Evolutionary conservation across 1,139 yeast genomes (phyloP), one percentile per base, ranked within the genome.

Genomic region (Blastobotrys proliferans): DNA sequence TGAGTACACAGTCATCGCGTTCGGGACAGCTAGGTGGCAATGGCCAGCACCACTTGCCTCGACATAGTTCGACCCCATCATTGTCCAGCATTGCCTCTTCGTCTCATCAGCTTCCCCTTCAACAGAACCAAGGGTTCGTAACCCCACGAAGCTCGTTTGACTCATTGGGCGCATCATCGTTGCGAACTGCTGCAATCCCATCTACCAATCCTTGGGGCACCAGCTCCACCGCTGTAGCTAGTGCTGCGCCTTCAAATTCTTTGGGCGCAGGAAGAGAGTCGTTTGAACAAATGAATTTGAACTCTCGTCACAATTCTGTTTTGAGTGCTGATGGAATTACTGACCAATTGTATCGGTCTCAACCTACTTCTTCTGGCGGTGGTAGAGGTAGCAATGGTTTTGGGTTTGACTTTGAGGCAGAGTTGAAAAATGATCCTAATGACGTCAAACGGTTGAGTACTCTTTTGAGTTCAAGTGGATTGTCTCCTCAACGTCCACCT

Each of bases 101-200:
- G 35, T 20, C 30, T 8, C 41, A 30, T 22, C 38, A 28, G 24
- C 18, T 8, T 16, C 38, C 27, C 10, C 22, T 24, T 6, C 33
- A 18, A 24, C 20, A 35, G 25, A 40, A 34, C 21, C 45, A 35
- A 27, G 18, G 19, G 38, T 22, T 50, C 5, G 32, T 52, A 28
- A 50, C 54, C 1, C 53, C 54, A 14, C 50, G 51, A 34, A 44
- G 47, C 27, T 52, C 56, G 4, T 44, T 38, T 22, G 54, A 51
- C 41, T 51, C 55, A 0, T 43, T 51, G 22, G 50, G 46, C 4
- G 11, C 11, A 11, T 8, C 26, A 17, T 49, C 52, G 17, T 40
- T 42, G 24, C 51, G 45, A 25, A 46, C 53, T 4, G 28, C 16
- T 17, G 42, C 35, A 28, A n/a, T n/a, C n/a, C 10, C 26, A 27